These are phyloP conservation scores for Bipolaris zeicola DNA, from an alignment of 2,329 filamentous ascomycete genomes.

Conservation along the genomic window DNA sequence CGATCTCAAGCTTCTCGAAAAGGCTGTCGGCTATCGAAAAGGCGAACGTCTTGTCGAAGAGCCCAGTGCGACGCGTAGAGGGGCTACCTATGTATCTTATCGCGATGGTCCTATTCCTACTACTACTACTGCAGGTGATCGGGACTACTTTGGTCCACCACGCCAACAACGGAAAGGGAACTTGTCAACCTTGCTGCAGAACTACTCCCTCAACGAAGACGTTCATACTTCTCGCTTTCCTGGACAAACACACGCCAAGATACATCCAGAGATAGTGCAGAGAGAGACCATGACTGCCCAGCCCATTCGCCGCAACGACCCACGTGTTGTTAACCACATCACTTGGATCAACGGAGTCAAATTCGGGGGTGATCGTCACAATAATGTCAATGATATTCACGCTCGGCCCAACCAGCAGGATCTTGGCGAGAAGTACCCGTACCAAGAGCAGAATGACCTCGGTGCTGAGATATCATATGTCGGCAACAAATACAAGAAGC, in stretches of 20 bases:
- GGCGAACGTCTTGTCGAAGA: conserved; percentile 68
- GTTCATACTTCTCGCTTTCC: conserved; percentile 12
- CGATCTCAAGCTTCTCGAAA: conserved; percentile 64
- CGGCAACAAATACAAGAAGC: conserved; percentile 65
- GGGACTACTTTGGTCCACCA: conserved; percentile 26
- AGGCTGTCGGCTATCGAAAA: conserved; percentile 73
- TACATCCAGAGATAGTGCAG: conserved; percentile 12
- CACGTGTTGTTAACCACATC: conserved; percentile 63
- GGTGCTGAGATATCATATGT: conserved; percentile 67
- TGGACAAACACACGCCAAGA: conserved; percentile 13
- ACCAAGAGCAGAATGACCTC: conserved; percentile 53
- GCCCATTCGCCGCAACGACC: conserved; percentile 55
- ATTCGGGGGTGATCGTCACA: conserved; percentile 54
- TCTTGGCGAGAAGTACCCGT: conserved; percentile 35
- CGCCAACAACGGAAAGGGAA: conserved; percentile 32
- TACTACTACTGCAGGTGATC: conserved; percentile 21
- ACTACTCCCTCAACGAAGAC: conserved; percentile 23
- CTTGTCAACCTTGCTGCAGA: conserved; percentile 35
- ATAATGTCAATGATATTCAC: conserved; percentile 29
- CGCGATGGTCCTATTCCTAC: conserved; percentile 57
- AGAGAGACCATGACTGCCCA: conserved; percentile 56
- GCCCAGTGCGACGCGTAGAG: conserved; percentile 77
- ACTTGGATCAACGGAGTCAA: conserved; percentile 70
- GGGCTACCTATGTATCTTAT: conserved; percentile 84
- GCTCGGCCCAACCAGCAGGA: conserved; percentile 24